Evolutionary conservation across 2,329 filamentous ascomycete genomes (phyloP).

Genomic region (Cercospora sp.): DNA sequence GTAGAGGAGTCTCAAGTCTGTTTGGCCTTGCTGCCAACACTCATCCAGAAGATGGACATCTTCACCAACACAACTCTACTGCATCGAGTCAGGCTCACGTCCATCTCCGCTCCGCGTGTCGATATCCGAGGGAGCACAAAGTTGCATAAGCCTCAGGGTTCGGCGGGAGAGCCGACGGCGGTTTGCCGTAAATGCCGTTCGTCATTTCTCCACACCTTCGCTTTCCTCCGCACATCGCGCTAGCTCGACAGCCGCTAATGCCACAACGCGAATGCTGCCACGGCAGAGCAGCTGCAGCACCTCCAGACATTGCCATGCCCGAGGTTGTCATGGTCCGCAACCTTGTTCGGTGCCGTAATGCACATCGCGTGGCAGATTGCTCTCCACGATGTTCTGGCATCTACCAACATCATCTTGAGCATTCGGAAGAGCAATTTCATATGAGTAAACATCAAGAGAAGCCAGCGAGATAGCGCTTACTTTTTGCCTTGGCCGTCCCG

Average conservation of each 20-base stretch:
- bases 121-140: constrained; percentile 8
- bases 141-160: constrained; percentile 4
- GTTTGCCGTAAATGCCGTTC: constrained; percentile 14
- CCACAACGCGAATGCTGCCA: not conserved
- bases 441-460: not conserved
- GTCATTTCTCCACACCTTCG: not conserved
- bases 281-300: not conserved
- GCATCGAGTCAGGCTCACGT: constrained; percentile 1
- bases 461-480: not conserved
- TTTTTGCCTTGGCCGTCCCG: not conserved
- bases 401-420: not conserved
- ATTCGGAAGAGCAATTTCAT: not conserved
- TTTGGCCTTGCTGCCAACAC: not conserved
- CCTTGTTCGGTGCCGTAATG: constrained; percentile 5
- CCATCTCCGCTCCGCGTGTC: not conserved
- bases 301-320: constrained; percentile 16
- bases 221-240: not conserved
- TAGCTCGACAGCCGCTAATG: not conserved
- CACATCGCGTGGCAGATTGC: not conserved
- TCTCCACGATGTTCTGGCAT: not conserved
- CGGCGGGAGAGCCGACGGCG: not conserved
- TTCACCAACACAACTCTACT: not conserved
- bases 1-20: not conserved
- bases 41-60: not conserved
- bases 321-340: constrained; percentile 17